phyloP scores from a whole-genome alignment of 2,329 filamentous ascomycete species.

The Alternaria hordeiaustralica region DNA sequence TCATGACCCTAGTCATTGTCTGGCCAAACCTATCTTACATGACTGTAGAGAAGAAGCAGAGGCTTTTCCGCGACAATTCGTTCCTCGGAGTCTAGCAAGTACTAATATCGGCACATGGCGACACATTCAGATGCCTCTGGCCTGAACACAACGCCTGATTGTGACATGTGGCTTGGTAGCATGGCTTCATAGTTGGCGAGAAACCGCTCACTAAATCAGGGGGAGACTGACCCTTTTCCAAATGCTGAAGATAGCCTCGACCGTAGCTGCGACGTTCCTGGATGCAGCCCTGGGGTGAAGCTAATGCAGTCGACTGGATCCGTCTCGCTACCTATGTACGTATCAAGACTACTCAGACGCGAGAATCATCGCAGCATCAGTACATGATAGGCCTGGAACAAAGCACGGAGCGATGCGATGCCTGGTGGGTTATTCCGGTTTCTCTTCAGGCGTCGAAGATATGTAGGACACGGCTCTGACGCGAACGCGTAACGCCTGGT shows the following conservation, averaged over 20 bases:
- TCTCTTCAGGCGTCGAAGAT: not conserved
- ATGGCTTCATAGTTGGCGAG: not conserved
- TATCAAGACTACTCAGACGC: not conserved
- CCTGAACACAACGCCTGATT: not conserved
- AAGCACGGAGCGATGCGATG: not conserved
- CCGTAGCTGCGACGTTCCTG: conserved; percentile 2
- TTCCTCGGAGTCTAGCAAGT: not conserved
- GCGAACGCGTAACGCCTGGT: conserved; percentile 25
- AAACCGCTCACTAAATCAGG: not conserved
- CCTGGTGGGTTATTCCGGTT: not conserved
- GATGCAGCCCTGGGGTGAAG: not conserved
- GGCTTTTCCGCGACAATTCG: not conserved
- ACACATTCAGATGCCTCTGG: not conserved
- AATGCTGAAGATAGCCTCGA: not conserved
- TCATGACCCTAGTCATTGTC: not conserved
- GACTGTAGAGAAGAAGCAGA: not conserved
- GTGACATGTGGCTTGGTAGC: not conserved
- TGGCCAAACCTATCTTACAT: not conserved
- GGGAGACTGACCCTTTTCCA: not conserved
- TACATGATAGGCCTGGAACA: not conserved
- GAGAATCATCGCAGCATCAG: not conserved
- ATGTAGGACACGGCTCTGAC: conserved; percentile 4
- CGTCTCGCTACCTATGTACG: conserved; percentile 2
- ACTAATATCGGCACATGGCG: not conserved
- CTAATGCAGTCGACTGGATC: conserved; percentile 11